Conservation (phyloP, 1,284 basidiomycete genomes). For the Heterobasidion occidentale region DNA sequence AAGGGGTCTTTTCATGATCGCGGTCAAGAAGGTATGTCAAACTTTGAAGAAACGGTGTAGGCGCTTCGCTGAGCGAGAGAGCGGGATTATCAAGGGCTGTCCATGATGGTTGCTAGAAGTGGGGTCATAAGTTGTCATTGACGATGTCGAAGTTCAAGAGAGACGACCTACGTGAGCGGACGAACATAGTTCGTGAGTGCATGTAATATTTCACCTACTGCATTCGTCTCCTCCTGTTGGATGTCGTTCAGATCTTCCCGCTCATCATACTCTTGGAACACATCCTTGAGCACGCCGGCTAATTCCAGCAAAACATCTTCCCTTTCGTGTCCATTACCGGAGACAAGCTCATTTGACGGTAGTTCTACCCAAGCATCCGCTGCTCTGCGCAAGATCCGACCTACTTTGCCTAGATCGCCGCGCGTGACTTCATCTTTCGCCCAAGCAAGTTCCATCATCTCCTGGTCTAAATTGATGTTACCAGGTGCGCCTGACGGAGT, state of each 20-base stretch:
- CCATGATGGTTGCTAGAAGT: constrained; percentile 43
- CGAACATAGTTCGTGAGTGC: constrained; percentile 49
- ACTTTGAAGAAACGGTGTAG: constrained; percentile 49
- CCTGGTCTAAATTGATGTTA: constrained; percentile 42
- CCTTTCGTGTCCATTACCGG: constrained; percentile 16
- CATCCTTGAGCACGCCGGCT: constrained; percentile 58
- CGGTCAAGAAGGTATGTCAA: constrained; percentile 53
- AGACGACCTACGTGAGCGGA: constrained; percentile 39
- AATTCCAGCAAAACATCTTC: constrained; percentile 63
- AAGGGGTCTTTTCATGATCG: constrained; percentile 41
- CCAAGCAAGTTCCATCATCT: constrained; percentile 66
- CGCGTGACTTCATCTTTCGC: constrained; percentile 46
- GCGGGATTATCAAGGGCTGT: constrained; percentile 42
- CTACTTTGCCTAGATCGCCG: constrained; percentile 61
- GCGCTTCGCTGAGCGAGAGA: constrained; percentile 40
- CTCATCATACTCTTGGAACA: constrained; percentile 63
- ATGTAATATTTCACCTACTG: constrained; percentile 51
- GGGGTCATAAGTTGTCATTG: neutral
- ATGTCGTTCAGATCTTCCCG: constrained; percentile 48
- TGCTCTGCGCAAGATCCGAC: constrained; percentile 41
- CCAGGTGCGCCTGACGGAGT: constrained; percentile 51
- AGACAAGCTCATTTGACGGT: constrained; percentile 12
- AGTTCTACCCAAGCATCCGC: constrained; percentile 48
- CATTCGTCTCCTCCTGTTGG: constrained; percentile 58
- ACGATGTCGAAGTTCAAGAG: neutral